These are phyloP conservation scores for Linnemannia zychae DNA, from an alignment of 192 early-diverging fungal genomes.

Conservation along the genomic window DNA sequence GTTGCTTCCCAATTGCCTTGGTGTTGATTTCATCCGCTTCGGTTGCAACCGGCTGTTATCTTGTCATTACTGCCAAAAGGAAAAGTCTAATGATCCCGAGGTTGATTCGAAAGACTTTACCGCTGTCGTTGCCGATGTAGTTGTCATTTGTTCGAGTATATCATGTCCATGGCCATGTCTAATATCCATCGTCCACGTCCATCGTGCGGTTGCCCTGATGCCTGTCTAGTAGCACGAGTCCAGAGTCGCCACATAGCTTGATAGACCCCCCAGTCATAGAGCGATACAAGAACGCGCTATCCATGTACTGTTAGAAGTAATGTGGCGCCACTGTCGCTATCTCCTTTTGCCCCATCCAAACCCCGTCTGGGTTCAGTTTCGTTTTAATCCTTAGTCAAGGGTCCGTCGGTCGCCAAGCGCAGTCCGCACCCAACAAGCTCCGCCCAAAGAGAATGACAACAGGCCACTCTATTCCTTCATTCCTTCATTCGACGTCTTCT, in stretches of 20 bases:
- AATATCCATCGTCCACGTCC: background rate
- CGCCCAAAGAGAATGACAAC: background rate
- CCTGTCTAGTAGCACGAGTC: background rate
- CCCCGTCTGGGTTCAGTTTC: constrained; percentile 3
- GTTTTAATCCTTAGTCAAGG: background rate
- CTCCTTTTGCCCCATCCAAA: background rate
- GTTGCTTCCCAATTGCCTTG: background rate
- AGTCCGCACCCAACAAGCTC: constrained; percentile 7
- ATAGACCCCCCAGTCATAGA: background rate
- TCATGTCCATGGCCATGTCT: too few species aligned
- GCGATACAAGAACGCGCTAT: background rate
- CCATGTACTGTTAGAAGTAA: background rate
- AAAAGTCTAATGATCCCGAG: background rate
- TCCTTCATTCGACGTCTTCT: background rate
- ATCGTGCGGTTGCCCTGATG: background rate
- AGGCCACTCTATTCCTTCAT: background rate
- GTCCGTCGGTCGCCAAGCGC: background rate
- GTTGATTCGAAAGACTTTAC: background rate
- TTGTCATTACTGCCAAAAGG: background rate
- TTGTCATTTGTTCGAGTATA: background rate
- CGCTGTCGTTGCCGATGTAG: background rate
- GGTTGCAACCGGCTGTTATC: background rate
- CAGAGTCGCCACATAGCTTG: background rate
- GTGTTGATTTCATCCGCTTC: background rate
- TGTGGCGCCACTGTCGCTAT: background rate